A percentile compares a stretch with the other conserved stretches of the same genome.
phyloP scores from a whole-genome alignment of 495 filamentous ascomycete species.

The Penicillium bialowiezense region DNA sequence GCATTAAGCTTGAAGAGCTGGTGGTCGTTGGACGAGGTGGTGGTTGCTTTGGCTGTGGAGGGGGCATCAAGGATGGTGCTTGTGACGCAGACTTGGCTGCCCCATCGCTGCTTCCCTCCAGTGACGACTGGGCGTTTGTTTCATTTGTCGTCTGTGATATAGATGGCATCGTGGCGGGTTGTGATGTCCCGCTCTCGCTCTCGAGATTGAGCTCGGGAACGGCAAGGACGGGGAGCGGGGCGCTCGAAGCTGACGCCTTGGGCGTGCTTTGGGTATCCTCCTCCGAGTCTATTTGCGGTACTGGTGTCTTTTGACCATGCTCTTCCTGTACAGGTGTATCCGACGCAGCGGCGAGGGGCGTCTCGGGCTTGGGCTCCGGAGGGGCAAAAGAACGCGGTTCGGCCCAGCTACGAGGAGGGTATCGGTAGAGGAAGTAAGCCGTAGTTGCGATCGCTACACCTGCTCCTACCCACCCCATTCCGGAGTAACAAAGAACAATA shows the following conservation, averaged over 20 bases:
- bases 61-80: slow-evolving; percentile 14
- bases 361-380: slow-evolving; percentile 19
- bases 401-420: slow-evolving; percentile 25
- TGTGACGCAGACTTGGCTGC: slow-evolving; percentile 10
- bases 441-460: slow-evolving; percentile 32
- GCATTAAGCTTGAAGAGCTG: slow-evolving; percentile 33
- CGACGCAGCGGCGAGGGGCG: slow-evolving; percentile 4
- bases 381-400: slow-evolving; percentile 14
- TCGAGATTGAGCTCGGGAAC: slow-evolving; percentile 35
- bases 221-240: slow-evolving; percentile 22
- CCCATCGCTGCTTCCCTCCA: slow-evolving; percentile 8
- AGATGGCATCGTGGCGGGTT: slow-evolving; percentile 7
- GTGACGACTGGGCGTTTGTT: neutral
- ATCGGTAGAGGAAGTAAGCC: slow-evolving; percentile 33
- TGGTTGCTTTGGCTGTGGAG: slow-evolving; percentile 14
- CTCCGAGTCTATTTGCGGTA: slow-evolving; percentile 12
- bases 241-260: slow-evolving; percentile 37
- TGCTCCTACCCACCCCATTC: slow-evolving; percentile 40
- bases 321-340: slow-evolving; percentile 7
- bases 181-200: slow-evolving; percentile 6
- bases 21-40: slow-evolving; percentile 10
- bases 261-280: slow-evolving; percentile 48
- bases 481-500: slow-evolving; percentile 3
- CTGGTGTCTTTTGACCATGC: slow-evolving; percentile 6
- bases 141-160: slow-evolving; percentile 10